Evolutionary conservation across 169 alveolate species (phyloP).

Genomic region (Cyclospora cayetanensis): DNA sequence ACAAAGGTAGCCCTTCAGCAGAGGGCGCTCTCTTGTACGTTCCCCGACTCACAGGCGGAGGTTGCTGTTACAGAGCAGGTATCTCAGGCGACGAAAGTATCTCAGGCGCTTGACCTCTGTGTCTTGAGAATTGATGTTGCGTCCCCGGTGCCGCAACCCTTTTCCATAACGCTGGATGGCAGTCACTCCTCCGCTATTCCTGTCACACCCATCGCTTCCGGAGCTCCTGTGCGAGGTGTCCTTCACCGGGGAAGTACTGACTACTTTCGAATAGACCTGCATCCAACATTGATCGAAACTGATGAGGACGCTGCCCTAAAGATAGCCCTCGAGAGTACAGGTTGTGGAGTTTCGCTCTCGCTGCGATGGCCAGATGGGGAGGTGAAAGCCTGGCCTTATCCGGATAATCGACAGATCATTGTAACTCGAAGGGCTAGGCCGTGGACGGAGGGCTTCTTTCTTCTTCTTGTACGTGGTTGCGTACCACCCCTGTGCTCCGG

Average conservation of each 20-base stretch:
- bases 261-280: not conserved
- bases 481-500: too few species aligned
- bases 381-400: not conserved
- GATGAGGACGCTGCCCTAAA: slow-evolving; percentile 27
- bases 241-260: not conserved
- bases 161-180: not conserved
- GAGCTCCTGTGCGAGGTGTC: slow-evolving; percentile 18
- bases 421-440: not conserved
- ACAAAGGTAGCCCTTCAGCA: not conserved
- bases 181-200: not conserved
- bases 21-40: not conserved
- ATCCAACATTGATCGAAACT: not conserved
- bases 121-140: slow-evolving; percentile 32
- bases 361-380: slow-evolving; percentile 45
- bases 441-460: not conserved
- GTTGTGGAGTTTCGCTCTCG: not conserved
- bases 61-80: not conserved
- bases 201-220: not conserved
- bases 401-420: not conserved
- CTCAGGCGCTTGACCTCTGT: not conserved
- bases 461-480: not conserved
- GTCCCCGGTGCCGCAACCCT: not conserved
- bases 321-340: not conserved
- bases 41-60: not conserved
- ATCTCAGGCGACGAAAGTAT: not conserved